A percentile compares a stretch with the other conserved stretches of the same genome.
Conservation (phyloP, 805 yeast genomes). For the Metschnikowia reukaufii region DNA sequence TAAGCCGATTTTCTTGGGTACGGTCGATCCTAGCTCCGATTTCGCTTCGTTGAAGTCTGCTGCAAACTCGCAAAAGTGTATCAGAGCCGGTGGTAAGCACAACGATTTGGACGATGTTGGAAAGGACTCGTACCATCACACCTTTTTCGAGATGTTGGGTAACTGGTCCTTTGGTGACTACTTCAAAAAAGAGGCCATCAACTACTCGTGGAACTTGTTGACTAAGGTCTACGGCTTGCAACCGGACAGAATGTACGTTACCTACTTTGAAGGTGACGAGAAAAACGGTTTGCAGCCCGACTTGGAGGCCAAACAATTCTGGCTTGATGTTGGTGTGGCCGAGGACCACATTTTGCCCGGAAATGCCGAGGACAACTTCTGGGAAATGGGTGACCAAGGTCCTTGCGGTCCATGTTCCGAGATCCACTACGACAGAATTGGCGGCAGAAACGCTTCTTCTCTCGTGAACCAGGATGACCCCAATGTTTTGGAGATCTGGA, state of each 20-base stretch:
- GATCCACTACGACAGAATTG: constrained; percentile 95
- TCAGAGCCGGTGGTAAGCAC: constrained; percentile 99
- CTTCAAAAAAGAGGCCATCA: constrained; percentile 91
- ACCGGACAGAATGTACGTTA: constrained; percentile 81
- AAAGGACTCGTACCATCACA: constrained; percentile 95
- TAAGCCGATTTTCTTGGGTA: constrained; percentile 95
- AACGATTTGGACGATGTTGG: constrained; percentile 98
- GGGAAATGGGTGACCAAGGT: constrained; percentile 99
- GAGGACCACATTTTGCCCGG: constrained; percentile 96
- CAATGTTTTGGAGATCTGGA: constrained; percentile 96
- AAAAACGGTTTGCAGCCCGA: constrained; percentile 85
- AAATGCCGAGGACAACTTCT: constrained; percentile 84
- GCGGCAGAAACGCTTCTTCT: constrained; percentile 92
- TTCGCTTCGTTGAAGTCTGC: constrained; percentile 85
- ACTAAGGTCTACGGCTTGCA: constrained; percentile 82
- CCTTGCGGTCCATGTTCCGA: constrained; percentile 99
- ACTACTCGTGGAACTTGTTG: constrained; percentile 86
- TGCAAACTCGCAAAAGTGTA: constrained; percentile 94
- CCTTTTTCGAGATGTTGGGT: constrained; percentile 98
- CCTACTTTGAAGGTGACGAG: constrained; percentile 94
- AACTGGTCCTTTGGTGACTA: constrained; percentile 99
- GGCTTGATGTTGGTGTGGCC: constrained; percentile 85
- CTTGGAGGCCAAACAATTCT: constrained; percentile 83
- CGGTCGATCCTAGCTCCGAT: constrained; percentile 92
- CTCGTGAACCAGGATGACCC: constrained; percentile 98